Conservation (phyloP, 2,329 filamentous ascomycete species). For the Penicillium sp. region DNA sequence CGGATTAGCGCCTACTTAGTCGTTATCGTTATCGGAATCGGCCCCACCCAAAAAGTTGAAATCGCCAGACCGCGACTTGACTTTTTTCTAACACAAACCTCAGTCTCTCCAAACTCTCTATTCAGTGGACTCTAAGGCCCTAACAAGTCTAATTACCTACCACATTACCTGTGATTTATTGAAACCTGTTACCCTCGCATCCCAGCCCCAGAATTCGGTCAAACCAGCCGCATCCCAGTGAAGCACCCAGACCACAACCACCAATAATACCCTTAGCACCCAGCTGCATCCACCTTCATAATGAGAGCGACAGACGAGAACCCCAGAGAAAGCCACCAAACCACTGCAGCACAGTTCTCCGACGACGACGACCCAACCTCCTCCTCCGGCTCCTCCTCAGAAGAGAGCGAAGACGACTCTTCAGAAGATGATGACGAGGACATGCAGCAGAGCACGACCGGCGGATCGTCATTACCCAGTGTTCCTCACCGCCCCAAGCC, state of each 20-base stretch:
- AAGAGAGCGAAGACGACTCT: constrained; percentile 25
- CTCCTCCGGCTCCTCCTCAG: constrained; percentile 26
- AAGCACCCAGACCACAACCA: background rate
- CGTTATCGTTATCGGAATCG: constrained; percentile 23
- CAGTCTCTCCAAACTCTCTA: background rate
- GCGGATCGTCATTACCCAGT: constrained; percentile 23
- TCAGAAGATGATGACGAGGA: constrained; percentile 24
- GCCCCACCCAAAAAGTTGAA: constrained; percentile 27
- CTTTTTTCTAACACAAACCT: constrained; percentile 3
- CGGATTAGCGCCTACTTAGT: constrained; percentile 4
- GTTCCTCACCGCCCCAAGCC: constrained; percentile 35
- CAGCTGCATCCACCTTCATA: background rate
- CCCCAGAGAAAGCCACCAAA: constrained; percentile 2
- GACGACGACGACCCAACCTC: constrained; percentile 22
- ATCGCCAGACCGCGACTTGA: constrained; percentile 9
- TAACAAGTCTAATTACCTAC: background rate
- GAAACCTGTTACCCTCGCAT: background rate
- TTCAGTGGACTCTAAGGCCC: too few species aligned
- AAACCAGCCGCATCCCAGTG: background rate
- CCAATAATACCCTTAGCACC: background rate
- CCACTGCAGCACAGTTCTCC: constrained; percentile 1
- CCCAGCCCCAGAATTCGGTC: background rate
- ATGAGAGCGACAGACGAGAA: constrained; percentile 8
- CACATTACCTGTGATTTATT: too few species aligned
- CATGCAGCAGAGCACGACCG: background rate